Conservation (phyloP, 805 yeast genomes). For the Millerago galiae region DNA sequence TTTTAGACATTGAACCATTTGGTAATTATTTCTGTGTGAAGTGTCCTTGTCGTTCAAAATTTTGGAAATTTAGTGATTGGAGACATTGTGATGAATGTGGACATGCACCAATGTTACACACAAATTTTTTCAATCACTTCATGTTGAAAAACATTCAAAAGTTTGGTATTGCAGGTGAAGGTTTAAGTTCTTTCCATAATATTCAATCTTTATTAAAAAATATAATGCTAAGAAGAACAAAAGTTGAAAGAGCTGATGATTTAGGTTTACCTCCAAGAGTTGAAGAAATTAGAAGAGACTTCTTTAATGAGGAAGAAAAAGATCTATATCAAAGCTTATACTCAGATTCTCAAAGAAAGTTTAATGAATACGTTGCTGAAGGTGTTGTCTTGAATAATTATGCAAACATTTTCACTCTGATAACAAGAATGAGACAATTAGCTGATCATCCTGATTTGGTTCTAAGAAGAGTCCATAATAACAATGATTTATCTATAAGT, state of each 20-base stretch:
- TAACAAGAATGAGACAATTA: constrained; percentile 95
- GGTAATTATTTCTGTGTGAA: constrained; percentile 88
- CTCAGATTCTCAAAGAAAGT: constrained; percentile 79
- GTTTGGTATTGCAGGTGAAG: constrained; percentile 76
- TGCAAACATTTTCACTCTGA: constrained; percentile 92
- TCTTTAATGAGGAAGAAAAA: constrained; percentile 90
- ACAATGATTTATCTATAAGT: constrained; percentile 22
- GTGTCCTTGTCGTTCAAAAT: constrained; percentile 76
- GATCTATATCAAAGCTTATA: constrained; percentile 86
- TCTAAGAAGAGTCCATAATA: constrained; percentile 54
- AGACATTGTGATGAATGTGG: constrained; percentile 83
- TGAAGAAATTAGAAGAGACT: constrained; percentile 81
- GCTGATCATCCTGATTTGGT: constrained; percentile 99
- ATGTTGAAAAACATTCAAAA: constrained; percentile 91
- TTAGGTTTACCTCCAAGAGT: constrained; percentile 94
- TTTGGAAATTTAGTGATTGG: constrained; percentile 82
- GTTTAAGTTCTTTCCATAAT: constrained; percentile 67
- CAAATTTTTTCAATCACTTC: constrained; percentile 92
- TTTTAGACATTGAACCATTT: constrained; percentile 78
- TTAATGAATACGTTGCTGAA: constrained; percentile 88
- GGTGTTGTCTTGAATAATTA: constrained; percentile 96
- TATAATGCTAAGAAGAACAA: constrained; percentile 90
- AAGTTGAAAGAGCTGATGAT: constrained; percentile 95
- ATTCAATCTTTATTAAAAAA: constrained; percentile 69
- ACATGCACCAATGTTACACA: constrained; percentile 91